A percentile compares a stretch with the other conserved stretches of the same genome.
phyloP scores from a whole-genome alignment of 352 stramenopile species.

The Phytophthora pistaciae region DNA sequence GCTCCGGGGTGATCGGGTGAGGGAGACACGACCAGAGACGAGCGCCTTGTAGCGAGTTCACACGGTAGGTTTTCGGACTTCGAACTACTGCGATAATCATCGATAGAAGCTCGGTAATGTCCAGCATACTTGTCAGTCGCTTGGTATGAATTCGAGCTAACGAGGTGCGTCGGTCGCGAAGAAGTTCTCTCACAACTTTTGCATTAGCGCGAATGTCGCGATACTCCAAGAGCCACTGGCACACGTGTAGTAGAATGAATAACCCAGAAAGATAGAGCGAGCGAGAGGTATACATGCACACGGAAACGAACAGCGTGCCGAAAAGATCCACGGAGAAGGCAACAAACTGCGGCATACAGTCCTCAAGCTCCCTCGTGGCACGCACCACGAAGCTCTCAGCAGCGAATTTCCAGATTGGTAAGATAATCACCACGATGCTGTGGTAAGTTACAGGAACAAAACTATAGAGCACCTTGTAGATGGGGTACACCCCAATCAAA shows the following conservation, averaged over 20 bases:
- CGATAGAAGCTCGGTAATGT: not conserved
- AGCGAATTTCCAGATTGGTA: not conserved
- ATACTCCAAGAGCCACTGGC: not conserved
- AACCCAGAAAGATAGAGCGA: not conserved
- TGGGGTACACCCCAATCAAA: not conserved
- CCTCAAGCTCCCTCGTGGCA: not conserved
- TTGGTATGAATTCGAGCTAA: not conserved
- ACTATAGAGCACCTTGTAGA: not conserved
- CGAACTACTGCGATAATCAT: not conserved
- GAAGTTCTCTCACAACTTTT: not conserved
- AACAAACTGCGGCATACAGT: not conserved
- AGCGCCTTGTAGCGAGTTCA: not conserved
- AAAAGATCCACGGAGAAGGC: not conserved
- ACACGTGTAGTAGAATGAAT: not conserved
- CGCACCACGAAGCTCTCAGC: not conserved
- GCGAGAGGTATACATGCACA: not conserved
- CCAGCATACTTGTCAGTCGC: not conserved
- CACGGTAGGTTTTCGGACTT: not conserved
- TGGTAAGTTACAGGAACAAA: not conserved
- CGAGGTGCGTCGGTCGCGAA: not conserved
- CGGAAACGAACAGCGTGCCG: not conserved
- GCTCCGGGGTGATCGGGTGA: not conserved
- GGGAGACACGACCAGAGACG: not conserved
- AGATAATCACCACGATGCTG: not conserved
- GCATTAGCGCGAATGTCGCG: not conserved